These are phyloP conservation scores for Paecilomyces fulvus DNA, from an alignment of 2,329 filamentous ascomycete species.

Conservation along the genomic window DNA sequence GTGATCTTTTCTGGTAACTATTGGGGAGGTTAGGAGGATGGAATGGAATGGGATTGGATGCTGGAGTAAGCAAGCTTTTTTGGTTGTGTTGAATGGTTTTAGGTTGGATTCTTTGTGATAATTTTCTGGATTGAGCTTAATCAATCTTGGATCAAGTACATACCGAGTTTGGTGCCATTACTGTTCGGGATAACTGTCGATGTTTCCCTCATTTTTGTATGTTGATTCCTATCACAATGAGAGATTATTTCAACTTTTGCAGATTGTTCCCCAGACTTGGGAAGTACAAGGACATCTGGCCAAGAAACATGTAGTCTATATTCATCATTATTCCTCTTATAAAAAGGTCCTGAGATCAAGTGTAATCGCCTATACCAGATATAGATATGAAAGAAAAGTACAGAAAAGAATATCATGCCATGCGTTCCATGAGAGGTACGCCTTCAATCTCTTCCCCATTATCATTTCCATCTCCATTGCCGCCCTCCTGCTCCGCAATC, in stretches of 20 bases:
- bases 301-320: background rate
- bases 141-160: too few relatives aligned
- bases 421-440: slow-evolving; percentile 6
- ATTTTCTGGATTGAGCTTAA: too few relatives aligned
- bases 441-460: slow-evolving; percentile 6
- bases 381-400: background rate
- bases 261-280: too few relatives aligned
- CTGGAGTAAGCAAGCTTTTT: too few relatives aligned
- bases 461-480: slow-evolving; percentile 5
- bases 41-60: background rate
- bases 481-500: slow-evolving; percentile 2
- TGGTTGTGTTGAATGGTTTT: too few relatives aligned
- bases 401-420: background rate
- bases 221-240: too few relatives aligned
- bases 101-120: too few relatives aligned
- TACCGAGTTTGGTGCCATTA: too few relatives aligned
- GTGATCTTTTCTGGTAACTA: background rate
- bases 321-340: background rate
- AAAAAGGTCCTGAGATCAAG: background rate
- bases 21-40: background rate
- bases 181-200: too few relatives aligned
- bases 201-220: too few relatives aligned
- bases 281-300: too few relatives aligned
- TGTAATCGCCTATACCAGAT: background rate
- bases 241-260: too few relatives aligned